These are phyloP conservation scores for Magnolia kwangsiensis DNA, from an alignment of 164 flowering plant genomes.

Conservation along the genomic window DNA sequence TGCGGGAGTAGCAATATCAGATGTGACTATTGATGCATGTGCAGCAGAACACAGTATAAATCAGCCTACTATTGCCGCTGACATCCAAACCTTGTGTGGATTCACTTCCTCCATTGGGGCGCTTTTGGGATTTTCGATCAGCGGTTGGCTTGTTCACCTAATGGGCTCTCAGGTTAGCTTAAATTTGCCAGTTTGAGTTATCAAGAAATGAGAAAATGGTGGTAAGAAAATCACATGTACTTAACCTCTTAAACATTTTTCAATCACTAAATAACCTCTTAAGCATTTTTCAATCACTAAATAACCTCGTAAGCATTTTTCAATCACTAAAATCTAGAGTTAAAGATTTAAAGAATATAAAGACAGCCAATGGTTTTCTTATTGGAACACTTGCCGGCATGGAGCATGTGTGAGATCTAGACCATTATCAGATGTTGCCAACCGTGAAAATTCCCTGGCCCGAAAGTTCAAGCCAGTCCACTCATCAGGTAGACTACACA, in stretches of 20 bases:
- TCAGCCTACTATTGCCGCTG: conserved; percentile 77
- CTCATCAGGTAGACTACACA: background rate
- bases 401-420: too few relatives aligned
- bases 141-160: conserved; percentile 82
- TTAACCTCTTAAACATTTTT: too few relatives aligned
- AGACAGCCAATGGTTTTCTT: too few relatives aligned
- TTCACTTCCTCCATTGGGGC: conserved; percentile 72
- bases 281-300: background rate
- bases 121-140: conserved; percentile 70
- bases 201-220: background rate
- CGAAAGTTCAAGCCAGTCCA: background rate
- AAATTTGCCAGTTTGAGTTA: background rate
- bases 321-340: background rate
- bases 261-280: background rate
- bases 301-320: too few relatives aligned
- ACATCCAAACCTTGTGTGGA: conserved; percentile 91
- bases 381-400: too few relatives aligned
- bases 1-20: conserved; percentile 92
- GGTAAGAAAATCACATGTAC: background rate
- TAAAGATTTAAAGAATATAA: background rate
- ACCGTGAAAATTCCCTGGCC: background rate
- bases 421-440: too few relatives aligned
- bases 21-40: conserved; percentile 96
- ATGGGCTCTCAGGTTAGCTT: conserved; percentile 76
- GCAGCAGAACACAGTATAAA: conserved; percentile 79